phyloP scores from a whole-genome alignment of 2,329 filamentous ascomycete genomes.

The Clathrospora elynae region DNA sequence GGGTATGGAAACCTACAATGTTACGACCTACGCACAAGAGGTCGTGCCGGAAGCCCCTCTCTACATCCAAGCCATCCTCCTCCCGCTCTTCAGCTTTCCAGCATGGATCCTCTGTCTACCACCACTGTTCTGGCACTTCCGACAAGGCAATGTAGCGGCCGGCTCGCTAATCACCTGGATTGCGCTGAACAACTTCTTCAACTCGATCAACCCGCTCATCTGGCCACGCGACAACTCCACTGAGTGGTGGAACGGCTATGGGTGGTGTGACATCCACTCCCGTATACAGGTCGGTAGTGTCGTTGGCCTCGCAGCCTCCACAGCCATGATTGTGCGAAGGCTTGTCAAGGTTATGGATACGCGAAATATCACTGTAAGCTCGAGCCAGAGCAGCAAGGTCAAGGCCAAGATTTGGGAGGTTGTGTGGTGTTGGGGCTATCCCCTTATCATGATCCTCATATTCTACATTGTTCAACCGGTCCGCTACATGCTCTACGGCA shows the following conservation, averaged over 20 bases:
- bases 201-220: conserved; percentile 66
- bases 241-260: conserved; percentile 62
- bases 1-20: neutral
- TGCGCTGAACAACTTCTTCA: conserved; percentile 61
- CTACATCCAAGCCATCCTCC: conserved; percentile 46
- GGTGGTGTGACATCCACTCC: conserved; percentile 68
- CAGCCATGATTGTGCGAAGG: conserved; percentile 64
- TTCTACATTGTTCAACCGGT: conserved; percentile 65
- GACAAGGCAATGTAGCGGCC: conserved; percentile 65
- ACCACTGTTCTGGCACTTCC: conserved; percentile 64
- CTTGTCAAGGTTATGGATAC: conserved; percentile 67
- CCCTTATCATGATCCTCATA: conserved; percentile 59
- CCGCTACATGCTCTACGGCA: conserved; percentile 63
- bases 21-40: neutral
- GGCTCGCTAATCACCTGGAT: conserved; percentile 62
- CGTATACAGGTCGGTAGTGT: conserved; percentile 61
- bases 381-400: conserved; percentile 55
- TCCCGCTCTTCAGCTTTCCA: conserved; percentile 58
- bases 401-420: conserved; percentile 58
- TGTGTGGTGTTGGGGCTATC: conserved; percentile 61
- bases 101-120: conserved; percentile 60
- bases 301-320: conserved; percentile 58
- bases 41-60: conserved; percentile 15
- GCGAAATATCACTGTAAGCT: conserved; percentile 58
- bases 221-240: conserved; percentile 65